Conservation (phyloP, 805 yeast species). For the Metschnikowia gruessii region DNA sequence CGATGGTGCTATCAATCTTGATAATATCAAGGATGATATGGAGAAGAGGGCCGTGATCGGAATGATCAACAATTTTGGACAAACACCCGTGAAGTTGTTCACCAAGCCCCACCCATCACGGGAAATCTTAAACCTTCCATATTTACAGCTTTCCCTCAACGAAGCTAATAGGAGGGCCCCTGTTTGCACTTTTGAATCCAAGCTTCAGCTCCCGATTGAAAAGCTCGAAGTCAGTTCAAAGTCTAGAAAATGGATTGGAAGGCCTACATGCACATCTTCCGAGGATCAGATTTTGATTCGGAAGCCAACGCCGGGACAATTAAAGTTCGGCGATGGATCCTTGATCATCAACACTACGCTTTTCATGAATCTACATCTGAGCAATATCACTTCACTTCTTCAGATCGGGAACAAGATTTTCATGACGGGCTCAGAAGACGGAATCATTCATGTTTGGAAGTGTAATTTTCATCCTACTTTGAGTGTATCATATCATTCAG, state of each 20-base stretch:
- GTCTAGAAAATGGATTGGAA: conserved; percentile 49
- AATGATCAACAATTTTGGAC: conserved; percentile 88
- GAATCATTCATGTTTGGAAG: conserved; percentile 60
- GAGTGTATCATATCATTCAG: conserved; percentile 40
- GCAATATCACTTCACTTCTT: conserved; percentile 37
- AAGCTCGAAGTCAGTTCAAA: conserved; percentile 45
- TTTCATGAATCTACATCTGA: conserved; percentile 43
- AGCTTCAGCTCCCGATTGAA: conserved; percentile 38
- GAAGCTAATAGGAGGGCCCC: conserved; percentile 4
- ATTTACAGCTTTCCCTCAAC: conserved; percentile 29
- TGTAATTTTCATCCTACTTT: conserved; percentile 29
- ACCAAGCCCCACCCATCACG: conserved; percentile 60
- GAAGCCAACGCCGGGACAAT: conserved; percentile 23
- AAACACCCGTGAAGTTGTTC: conserved; percentile 77
- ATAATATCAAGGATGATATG: conserved; percentile 64
- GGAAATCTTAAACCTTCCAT: conserved; percentile 38
- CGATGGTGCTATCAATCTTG: conserved; percentile 78
- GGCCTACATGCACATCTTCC: conserved; percentile 38
- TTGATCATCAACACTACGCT: conserved; percentile 41
- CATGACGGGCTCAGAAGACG: conserved; percentile 53
- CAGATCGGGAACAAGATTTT: conserved; percentile 43
- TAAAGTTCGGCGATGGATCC: conserved; percentile 27
- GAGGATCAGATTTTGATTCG: conserved; percentile 39
- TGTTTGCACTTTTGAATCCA: conserved; percentile 42
- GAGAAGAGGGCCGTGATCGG: conserved; percentile 78